Base-by-base conservation (phyloP, 2,329 filamentous ascomycete genomes). In the Chaetomium strumarium region DNA sequence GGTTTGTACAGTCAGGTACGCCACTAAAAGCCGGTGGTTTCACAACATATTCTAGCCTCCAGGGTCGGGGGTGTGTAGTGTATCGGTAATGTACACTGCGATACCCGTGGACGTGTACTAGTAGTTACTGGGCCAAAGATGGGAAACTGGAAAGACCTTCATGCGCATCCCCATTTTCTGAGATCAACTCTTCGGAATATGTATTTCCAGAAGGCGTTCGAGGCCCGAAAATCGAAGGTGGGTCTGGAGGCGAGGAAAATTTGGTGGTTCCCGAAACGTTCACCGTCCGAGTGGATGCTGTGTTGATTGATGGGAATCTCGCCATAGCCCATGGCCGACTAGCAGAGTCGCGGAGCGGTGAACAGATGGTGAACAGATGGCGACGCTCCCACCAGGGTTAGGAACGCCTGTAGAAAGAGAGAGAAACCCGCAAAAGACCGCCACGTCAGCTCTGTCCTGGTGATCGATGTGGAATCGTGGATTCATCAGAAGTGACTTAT, bases 221-320 rank as follows among this genome's bases (percentile, higher is more conserved):
- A 49, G 48, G 36, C 51, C 40, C 31, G 33, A 16, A 16, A 24
- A 34, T 29, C 38, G 38, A 24, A 20, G 39, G 51, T 55, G 55
- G 55, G 52, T 44, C 36, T 16, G 49, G 49, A 53, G 49, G 49
- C 51, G 33, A 58, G 36, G 49, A 53, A 58, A 55, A 55, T 46
- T 55, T 41, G n/a, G 11, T 14, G 24, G 54, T 53, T 51, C 56
- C 38, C 56, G 50, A 46, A 51, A 49, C 46, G 37, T 55, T 53
- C 46, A 47, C 46, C 38, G 51, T 19, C 44, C 34, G 17, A 51
- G 47, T 54, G 38, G 48, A 24, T 54, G 51, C 53, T 43, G 53
- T 37, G 43, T 43, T 39, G 49, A 58, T 58, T 43, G 34, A 42
- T 19, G 24, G 29, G 20, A 47, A 55, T 49, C 38, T 24, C 45